Base-by-base conservation (phyloP, 2,329 filamentous ascomycete species). In the Pyricularia pennisetigena region DNA sequence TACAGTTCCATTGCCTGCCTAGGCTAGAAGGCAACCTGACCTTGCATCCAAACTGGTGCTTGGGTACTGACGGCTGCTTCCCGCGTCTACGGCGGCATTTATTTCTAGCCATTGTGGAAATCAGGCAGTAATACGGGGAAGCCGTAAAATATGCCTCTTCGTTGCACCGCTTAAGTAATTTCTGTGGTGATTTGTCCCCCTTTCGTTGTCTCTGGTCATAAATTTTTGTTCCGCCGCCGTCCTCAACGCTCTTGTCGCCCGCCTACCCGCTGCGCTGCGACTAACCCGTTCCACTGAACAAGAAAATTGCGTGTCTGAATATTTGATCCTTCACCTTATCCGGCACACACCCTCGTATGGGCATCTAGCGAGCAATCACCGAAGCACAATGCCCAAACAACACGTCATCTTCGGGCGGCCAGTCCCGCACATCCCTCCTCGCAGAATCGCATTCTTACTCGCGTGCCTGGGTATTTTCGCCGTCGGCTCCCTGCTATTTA, bases 371-470 rank as follows among this genome's bases (percentile, higher is more conserved):
- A 54, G 41, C 16, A n/a, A 54, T n/a, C 20, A n/a, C 8, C 14
- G 2, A n/a, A 49, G 61, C 71, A 72, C 68, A 32, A 85, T 85
- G 82, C 81, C 82, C 30, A 80, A 80, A 70, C 80, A 82, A 72
- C 79, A 78, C 71, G 78, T 77, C 64, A 30, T 85, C 61, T 81
- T 83, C 67, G 83, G 84, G 67, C 79, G 82, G 67, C 80, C 81
- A 20, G 73, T 86, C 70, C 81, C 82, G 69, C 82, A 82, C 67
- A 76, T 88, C 69, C 78, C 80, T 63, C 79, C 85, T 26, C 83
- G 85, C 64, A 84, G 83, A 68, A 76, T 87, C 70, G 82, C 82
- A 23, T 74, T 84, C 67, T 77, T 88, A 26, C 78, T 88, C 59
- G 77, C 82, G 68, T 74, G 78, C 68, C 77, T 88, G 64, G 80